Base-by-base conservation (phyloP, 495 filamentous ascomycete species). In the Aspergillus nidulans region DNA sequence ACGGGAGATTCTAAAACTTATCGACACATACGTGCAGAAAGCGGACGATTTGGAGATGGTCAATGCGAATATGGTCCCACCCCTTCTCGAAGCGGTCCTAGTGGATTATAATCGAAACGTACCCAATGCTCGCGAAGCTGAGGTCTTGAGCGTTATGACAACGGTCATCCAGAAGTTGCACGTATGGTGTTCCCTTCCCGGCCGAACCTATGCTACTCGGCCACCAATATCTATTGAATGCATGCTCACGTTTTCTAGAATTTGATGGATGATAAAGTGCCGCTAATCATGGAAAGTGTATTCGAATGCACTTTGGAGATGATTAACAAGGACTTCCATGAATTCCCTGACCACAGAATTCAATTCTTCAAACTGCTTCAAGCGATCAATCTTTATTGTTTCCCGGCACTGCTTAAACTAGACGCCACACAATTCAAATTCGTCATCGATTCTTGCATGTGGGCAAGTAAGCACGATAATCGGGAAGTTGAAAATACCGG, bases 311-410 rank as follows among this genome's bases (percentile, higher is more conserved):
- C 94, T 7, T 77, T 99, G 38, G 89, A 96, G 59, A 99, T 99
- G 94, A 97, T 99, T 76, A 99, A 97, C 81, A 99, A 97, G 72
- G 92, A 99, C 66, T 99, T 97, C 75, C 95, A 95, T 43, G 94
- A 99, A 68, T 99, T 95, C 69, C 94, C 94, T 0, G 94, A 99
- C 65, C 94, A 97, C 63, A 86, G 94, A 38, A 94, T 99, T 3
- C 92, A 96, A 69, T 99, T 99, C 69, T 99, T 97, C 81, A 95
- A 94, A 69, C 78, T 97, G 25, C 81, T 99, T 15, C 82, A 95
- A 63, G 89, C 92, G 12, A 96, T 99, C 74, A 99, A 99, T 64
- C 74, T 96, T 5, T 87, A 91, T 68, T 97, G 95, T 70, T 99
- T 99, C 83, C 89, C 87, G 25, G 89, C 94, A 7, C 79, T 99